Evolutionary conservation across 805 yeast species (phyloP).

Genomic region (Pichia kluyveri): DNA sequence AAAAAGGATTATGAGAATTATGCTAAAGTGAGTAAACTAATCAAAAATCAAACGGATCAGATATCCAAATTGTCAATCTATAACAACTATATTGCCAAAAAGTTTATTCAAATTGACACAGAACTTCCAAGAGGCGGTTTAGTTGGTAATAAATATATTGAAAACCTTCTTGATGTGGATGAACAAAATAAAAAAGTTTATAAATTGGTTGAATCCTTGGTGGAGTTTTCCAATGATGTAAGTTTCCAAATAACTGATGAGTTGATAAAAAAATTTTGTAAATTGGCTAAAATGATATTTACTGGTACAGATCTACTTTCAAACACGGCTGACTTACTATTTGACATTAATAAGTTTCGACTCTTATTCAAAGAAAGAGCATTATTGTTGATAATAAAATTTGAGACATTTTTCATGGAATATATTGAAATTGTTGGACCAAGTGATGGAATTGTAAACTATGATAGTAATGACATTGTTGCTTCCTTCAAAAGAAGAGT

Average conservation of each 20-base stretch:
- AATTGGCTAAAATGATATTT: background rate
- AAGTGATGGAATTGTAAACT: too few relatives aligned
- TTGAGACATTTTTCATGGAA: background rate
- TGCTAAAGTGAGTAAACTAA: conserved; percentile 4
- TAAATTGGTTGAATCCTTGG: background rate
- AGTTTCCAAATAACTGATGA: background rate
- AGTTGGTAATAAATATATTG: conserved; percentile 8
- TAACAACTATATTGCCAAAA: conserved; percentile 7
- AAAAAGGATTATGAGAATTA: conserved; percentile 4
- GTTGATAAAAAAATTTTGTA: background rate
- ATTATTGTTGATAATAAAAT: background rate
- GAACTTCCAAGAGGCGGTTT: conserved; percentile 6
- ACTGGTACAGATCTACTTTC: background rate
- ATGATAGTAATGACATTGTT: too few relatives aligned
- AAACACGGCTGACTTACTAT: background rate
- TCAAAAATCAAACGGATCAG: conserved; percentile 7
- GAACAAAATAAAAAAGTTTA: conserved; percentile 12
- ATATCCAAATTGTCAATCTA: conserved; percentile 9
- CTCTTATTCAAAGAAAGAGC: conserved; percentile 1
- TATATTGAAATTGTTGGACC: background rate
- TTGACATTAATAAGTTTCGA: background rate
- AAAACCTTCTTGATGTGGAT: conserved; percentile 2
- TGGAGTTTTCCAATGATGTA: background rate
- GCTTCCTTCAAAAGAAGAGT: too few relatives aligned
- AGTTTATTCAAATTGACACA: conserved; percentile 9